phyloP scores from a whole-genome alignment of 768 basidiomycete species.

The Trametes cingulata region DNA sequence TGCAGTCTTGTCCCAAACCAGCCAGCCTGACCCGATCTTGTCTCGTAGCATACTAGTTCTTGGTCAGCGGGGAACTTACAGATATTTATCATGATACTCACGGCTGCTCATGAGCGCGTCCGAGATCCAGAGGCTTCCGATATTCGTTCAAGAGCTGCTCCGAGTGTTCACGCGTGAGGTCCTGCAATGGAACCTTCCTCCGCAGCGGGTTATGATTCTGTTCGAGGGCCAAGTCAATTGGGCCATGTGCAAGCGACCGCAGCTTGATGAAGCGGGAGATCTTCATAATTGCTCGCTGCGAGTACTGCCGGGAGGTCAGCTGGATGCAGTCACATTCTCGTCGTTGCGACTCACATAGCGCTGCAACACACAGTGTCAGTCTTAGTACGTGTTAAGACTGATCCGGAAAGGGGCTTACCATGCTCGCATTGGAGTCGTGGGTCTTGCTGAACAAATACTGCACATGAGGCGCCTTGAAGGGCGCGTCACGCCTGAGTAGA shows the following conservation, averaged over 20 bases:
- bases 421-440: constrained; percentile 62
- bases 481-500: constrained; percentile 64
- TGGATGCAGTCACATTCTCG: constrained; percentile 2
- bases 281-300: constrained; percentile 77
- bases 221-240: constrained; percentile 60
- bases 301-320: constrained; percentile 46
- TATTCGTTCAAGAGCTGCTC: constrained; percentile 56
- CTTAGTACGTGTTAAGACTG: constrained; percentile 10
- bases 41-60: constrained; percentile 52
- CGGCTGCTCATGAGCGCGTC: constrained; percentile 40
- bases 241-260: constrained; percentile 62
- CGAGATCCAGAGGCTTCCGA: constrained; percentile 47
- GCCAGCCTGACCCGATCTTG: constrained; percentile 62
- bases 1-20: constrained; percentile 56
- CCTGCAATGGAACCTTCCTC: constrained; percentile 44
- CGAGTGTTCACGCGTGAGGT: constrained; percentile 55
- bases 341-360: constrained; percentile 52
- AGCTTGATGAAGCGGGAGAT: constrained; percentile 76
- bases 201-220: constrained; percentile 70
- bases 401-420: constrained; percentile 46
- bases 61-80: constrained; percentile 1
- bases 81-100: constrained; percentile 35
- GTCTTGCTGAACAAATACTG: constrained; percentile 60
- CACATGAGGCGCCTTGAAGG: constrained; percentile 49
- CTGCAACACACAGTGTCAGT: constrained; percentile 34